Evolutionary conservation across 768 basidiomycete genomes (phyloP).

Genomic region (Kwoniella sp.): DNA sequence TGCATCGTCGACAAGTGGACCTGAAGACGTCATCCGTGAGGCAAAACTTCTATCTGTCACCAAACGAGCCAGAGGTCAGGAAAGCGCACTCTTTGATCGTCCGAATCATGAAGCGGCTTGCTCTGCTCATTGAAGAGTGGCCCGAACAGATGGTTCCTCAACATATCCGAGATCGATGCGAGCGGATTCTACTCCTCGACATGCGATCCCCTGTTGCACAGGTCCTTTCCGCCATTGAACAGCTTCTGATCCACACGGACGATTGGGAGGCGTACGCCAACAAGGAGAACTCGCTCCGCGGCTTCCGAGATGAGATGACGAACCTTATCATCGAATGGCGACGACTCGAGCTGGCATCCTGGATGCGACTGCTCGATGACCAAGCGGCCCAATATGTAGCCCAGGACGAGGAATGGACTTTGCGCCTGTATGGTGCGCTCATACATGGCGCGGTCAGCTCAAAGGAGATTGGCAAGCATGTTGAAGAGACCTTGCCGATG

Average conservation of each 20-base stretch:
- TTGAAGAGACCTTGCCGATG: constrained; percentile 66
- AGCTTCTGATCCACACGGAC: constrained; percentile 75
- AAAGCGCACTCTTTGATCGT: constrained; percentile 59
- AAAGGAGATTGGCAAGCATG: constrained; percentile 54
- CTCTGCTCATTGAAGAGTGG: constrained; percentile 68
- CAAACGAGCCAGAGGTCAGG: constrained; percentile 67
- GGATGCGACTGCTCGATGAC: constrained; percentile 72
- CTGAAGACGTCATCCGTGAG: constrained; percentile 14
- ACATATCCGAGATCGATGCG: constrained; percentile 69
- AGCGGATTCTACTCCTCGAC: constrained; percentile 60
- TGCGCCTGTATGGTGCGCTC: constrained; percentile 75
- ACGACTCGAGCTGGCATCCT: constrained; percentile 78
- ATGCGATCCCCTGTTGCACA: constrained; percentile 73
- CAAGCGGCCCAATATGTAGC: constrained; percentile 56
- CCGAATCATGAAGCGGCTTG: constrained; percentile 58
- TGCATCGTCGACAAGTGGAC: constrained; percentile 41
- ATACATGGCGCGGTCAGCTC: constrained; percentile 57
- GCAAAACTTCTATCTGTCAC: constrained; percentile 74
- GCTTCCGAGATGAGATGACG: constrained; percentile 63
- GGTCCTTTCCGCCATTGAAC: constrained; percentile 75
- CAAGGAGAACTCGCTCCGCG: constrained; percentile 72
- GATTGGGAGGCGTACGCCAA: constrained; percentile 98
- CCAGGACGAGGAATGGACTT: constrained; percentile 73
- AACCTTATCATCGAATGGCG: constrained; percentile 82
- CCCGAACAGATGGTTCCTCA: constrained; percentile 97